Base-by-base conservation (phyloP, 2,329 filamentous ascomycete genomes). In the Alternaria postmessia region DNA sequence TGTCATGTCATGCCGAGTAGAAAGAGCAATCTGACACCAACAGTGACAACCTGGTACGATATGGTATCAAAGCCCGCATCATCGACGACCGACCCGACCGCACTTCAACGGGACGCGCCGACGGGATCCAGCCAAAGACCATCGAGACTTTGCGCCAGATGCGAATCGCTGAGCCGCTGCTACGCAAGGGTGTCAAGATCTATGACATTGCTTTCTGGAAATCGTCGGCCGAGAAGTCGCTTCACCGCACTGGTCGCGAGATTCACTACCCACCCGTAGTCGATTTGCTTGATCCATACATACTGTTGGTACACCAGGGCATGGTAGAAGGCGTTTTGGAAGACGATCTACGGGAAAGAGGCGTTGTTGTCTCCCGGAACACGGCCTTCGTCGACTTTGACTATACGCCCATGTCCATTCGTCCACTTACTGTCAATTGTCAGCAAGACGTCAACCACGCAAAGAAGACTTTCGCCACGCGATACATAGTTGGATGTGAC, bases 111-210 rank as follows among this genome's bases (percentile, higher is more conserved):
- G 90, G 90, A 42, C 82, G 86, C 57, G 89, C 89, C 63, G 91
- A 93, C 75, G 90, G 90, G 41, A 81, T 93, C 53, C 90, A 93
- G 71, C 90, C 90, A 44, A 93, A 93, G 79, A 90, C 89, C 1
- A 91, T 93, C 69, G 90, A 93, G 80, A 93, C 90, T 0, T 86
- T 92, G 68, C 86, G 87, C 63, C 90, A 92, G 78, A 87, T 93
- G 82, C 83, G 89, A 34, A 79, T 92, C n/a, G 88, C 87, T n/a
- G 89, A 92, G 64, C 81, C 86, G 2, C 77, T 93, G 30, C 77
- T 93, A 42, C 86, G 86, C 63, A 85, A 88, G 68, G 90, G 88
- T 30, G 89, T 89, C 51, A 87, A 86, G 46, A 87, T 93, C 44
- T 91, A 90, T 76, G 90, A 93, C 71, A 92, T 93, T 61, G 84